These are phyloP conservation scores for Trichodelitschia bisporula DNA, from an alignment of 495 filamentous ascomycete genomes.

Conservation along the genomic window DNA sequence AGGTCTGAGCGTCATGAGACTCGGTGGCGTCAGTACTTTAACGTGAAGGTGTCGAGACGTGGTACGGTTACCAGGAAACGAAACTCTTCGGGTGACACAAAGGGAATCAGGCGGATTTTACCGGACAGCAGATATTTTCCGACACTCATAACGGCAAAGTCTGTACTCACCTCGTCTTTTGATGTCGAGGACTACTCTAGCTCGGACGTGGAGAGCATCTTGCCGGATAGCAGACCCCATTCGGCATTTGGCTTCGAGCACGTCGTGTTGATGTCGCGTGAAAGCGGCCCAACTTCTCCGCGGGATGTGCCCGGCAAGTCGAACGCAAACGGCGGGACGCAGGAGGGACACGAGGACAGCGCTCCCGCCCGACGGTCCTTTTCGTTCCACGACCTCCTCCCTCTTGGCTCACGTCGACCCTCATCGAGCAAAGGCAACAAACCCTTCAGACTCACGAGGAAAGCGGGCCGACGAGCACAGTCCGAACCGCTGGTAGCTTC, in stretches of 20 bases:
- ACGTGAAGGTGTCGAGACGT: constrained; percentile 10
- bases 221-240: constrained; percentile 10
- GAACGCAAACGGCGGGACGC: no score
- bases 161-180: constrained; percentile 7
- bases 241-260: constrained; percentile 8
- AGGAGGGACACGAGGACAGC: no score
- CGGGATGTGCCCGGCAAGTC: no score
- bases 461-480: constrained; percentile 6
- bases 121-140: constrained; percentile 13
- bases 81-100: constrained; percentile 9
- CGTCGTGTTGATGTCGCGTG: neutral
- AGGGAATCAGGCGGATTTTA: constrained; percentile 13
- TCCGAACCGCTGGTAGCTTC: constrained; percentile 15
- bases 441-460: constrained; percentile 8
- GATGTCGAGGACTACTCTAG: constrained; percentile 13
- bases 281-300: no score
- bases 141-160: constrained; percentile 12
- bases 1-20: constrained; percentile 8
- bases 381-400: constrained; percentile 16
- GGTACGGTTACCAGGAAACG: constrained; percentile 5
- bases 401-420: constrained; percentile 5
- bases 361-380: constrained; percentile 13
- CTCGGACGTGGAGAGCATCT: constrained; percentile 9
- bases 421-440: constrained; percentile 2
- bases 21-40: constrained; percentile 15